Evolutionary conservation across 352 stramenopile genomes (phyloP), one percentile per base, ranked within the genome.

Genomic region (Phytophthora pinifolia): DNA sequence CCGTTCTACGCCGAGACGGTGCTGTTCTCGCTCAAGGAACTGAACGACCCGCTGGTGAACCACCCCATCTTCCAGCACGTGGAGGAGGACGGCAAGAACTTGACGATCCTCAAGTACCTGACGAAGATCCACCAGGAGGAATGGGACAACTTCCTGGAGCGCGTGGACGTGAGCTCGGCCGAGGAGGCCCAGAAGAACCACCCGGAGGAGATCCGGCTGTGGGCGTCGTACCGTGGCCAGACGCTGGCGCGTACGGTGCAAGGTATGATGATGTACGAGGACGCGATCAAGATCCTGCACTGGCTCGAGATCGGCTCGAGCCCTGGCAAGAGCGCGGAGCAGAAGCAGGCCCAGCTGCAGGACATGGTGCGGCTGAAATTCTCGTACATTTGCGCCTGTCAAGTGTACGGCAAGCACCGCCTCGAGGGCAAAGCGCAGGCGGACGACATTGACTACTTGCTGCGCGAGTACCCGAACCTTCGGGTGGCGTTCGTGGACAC

Each of bases 221-320:
- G 83, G 83, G 81, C 83, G 7, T 91, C 81, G 34, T 92, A 88
- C 66, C 81, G 83, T 48, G 81, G 81, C 15, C 83, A 94, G 53
- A 94, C 83, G 27, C 64, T 94, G 17, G 73, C 79, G 12, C 79
- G 83, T 54, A 92, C 83, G 1, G 81, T 92, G 25, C 81, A 89
- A 41, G 83, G 83, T 13, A 92, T 94, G 81, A 92, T 92, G 81
- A 79, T 92, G 66, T 94, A 94, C 43, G 81, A 92, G 56, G 82
- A 92, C 47, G 82, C 82, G 17, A 91, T 94, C 55, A 94, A 92
- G 67, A 90, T 94, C 44, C 33, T 93, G 27, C 83, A 93, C 59
- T 93, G 83, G 83, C 54, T 93, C 41, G 83, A 93, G 48, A 90
- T 93, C 47, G 83, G 83, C 12, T 89, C 81, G 9, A 86, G 63